Evolutionary conservation across 2,329 filamentous ascomycete species (phyloP).

Genomic region (Aureobasidium sp.): DNA sequence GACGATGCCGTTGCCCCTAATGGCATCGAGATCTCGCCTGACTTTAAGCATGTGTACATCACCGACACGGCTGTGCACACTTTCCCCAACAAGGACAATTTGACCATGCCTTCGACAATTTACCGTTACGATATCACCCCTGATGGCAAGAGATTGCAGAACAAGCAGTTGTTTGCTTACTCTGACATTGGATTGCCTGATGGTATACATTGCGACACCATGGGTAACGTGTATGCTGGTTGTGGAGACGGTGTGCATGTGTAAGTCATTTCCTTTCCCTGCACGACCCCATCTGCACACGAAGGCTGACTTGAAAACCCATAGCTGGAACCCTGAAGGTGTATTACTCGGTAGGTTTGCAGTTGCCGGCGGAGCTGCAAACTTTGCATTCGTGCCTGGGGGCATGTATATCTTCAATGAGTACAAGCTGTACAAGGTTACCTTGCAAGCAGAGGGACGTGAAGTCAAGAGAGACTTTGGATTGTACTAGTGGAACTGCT

Average conservation of each 20-base stretch:
- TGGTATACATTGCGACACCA: slow-evolving; percentile 15
- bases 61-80: slow-evolving; percentile 29
- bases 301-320: not conserved
- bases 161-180: slow-evolving; percentile 15
- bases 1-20: slow-evolving; percentile 36
- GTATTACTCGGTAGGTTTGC: slow-evolving; percentile 41
- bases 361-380: slow-evolving; percentile 30
- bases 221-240: slow-evolving; percentile 15
- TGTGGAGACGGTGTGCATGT: slow-evolving; percentile 16
- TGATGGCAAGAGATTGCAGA: slow-evolving; percentile 26
- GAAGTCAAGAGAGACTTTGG: slow-evolving; percentile 26
- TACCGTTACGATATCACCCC: slow-evolving; percentile 34
- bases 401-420: slow-evolving; percentile 27
- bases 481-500: slow-evolving; percentile 3
- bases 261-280: not conserved
- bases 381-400: slow-evolving; percentile 27
- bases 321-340: slow-evolving; percentile 13
- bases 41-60: slow-evolving; percentile 37
- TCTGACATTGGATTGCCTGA: slow-evolving; percentile 12
- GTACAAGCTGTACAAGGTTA: slow-evolving; percentile 26
- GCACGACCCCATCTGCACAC: not conserved
- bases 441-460: slow-evolving; percentile 24
- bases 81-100: slow-evolving; percentile 19
- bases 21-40: slow-evolving; percentile 37
- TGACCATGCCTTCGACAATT: slow-evolving; percentile 32